Conservation (phyloP, 78 protist species). For the Dictyostelium capitatum region DNA sequence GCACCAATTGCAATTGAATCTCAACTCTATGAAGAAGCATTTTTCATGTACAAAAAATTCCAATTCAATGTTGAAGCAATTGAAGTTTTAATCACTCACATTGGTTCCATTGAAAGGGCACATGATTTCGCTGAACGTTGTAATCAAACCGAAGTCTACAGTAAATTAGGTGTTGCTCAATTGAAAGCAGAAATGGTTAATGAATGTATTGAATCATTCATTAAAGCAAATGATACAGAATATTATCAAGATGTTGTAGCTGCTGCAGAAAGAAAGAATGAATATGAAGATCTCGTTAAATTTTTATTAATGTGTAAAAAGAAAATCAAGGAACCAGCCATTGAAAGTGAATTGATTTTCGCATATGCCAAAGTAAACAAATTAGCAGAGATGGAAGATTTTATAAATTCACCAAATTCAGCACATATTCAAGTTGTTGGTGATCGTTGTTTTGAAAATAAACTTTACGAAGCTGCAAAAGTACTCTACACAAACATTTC, state of each 20-base stretch:
- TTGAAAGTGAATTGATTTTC: slow-evolving; percentile 98
- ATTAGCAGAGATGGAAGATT: slow-evolving; percentile 98
- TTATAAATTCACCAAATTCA: slow-evolving; percentile 94
- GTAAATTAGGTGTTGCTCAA: slow-evolving; percentile 96
- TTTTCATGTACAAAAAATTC: slow-evolving; percentile 97
- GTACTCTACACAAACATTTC: slow-evolving; percentile 94
- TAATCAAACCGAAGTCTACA: slow-evolving; percentile 95
- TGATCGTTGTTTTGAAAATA: slow-evolving; percentile 97
- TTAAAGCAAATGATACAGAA: slow-evolving; percentile 89
- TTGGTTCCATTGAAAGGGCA: slow-evolving; percentile 95
- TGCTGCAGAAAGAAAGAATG: slow-evolving; percentile 84
- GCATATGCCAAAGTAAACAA: slow-evolving; percentile 96
- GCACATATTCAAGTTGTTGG: slow-evolving; percentile 94
- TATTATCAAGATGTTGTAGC: slow-evolving; percentile 85
- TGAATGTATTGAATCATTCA: slow-evolving; percentile 85
- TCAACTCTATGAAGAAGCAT: slow-evolving; percentile 99
- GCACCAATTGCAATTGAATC: slow-evolving; percentile 95
- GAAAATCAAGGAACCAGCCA: slow-evolving; percentile 92
- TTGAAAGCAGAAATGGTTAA: slow-evolving; percentile 86
- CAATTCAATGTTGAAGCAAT: slow-evolving; percentile 94
- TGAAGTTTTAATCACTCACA: slow-evolving; percentile 95
- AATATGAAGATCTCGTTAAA: slow-evolving; percentile 88
- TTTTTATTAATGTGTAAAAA: slow-evolving; percentile 95
- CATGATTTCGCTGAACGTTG: slow-evolving; percentile 96
- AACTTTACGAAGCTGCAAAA: slow-evolving; percentile 97